phyloP scores from a whole-genome alignment of 2,329 filamentous ascomycete species.

The Penicillium digitatum region DNA sequence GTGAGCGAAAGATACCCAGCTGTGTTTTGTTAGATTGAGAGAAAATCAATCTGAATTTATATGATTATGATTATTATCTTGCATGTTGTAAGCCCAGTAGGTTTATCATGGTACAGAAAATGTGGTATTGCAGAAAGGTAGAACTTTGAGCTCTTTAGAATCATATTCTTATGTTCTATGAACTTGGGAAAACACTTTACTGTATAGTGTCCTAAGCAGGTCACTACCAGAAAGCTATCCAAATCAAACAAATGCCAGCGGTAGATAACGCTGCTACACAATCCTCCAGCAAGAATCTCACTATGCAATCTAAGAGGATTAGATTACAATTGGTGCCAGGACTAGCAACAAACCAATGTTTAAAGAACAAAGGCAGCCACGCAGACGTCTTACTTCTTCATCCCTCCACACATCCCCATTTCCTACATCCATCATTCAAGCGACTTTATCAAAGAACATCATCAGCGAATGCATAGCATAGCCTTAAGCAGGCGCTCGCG shows the following conservation, averaged over 20 bases:
- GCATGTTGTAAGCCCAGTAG: background rate
- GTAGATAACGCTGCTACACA: background rate
- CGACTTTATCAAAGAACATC: background rate
- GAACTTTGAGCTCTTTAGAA: background rate
- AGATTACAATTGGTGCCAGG: background rate
- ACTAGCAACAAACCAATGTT: background rate
- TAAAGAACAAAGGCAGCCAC: background rate
- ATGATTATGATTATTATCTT: background rate
- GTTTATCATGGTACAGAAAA: background rate
- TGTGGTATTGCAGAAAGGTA: background rate
- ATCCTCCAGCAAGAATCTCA: background rate
- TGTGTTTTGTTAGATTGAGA: background rate
- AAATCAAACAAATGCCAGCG: background rate
- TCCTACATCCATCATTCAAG: background rate
- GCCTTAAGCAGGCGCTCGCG: background rate
- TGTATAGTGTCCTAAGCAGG: background rate
- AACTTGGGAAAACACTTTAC: background rate
- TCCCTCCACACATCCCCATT: background rate
- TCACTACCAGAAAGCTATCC: background rate
- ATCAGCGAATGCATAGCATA: background rate
- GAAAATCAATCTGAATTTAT: background rate
- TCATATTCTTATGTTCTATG: background rate
- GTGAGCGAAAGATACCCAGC: conserved; percentile 7
- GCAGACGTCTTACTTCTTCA: background rate
- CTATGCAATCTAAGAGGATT: background rate